These are phyloP conservation scores for Vaccinium vitisidaea DNA, from an alignment of 148 eudicot genomes.

Conservation along the genomic window DNA sequence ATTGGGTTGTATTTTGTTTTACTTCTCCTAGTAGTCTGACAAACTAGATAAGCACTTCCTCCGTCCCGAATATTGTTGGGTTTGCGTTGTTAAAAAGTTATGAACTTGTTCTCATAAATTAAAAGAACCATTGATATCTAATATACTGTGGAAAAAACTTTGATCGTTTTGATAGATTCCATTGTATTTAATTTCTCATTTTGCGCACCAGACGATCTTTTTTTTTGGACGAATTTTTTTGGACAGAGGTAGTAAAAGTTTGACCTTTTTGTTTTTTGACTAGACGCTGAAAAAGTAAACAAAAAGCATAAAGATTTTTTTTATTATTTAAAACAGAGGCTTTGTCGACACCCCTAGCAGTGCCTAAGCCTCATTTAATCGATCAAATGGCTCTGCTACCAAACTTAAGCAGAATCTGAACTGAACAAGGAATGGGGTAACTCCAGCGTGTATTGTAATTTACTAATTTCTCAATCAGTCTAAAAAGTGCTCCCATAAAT, in stretches of 20 bases:
- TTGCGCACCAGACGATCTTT: background rate
- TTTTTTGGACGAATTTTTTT: background rate
- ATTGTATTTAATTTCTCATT: background rate
- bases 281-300: background rate
- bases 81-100: background rate
- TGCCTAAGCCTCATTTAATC: background rate
- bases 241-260: too few relatives aligned
- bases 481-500: background rate
- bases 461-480: background rate
- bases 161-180: background rate
- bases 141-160: background rate
- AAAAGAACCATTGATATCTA: background rate
- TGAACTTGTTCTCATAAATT: background rate
- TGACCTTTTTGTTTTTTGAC: too few relatives aligned
- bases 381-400: background rate
- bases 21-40: background rate
- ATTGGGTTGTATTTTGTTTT: background rate
- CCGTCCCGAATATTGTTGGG: background rate
- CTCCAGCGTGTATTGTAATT: background rate
- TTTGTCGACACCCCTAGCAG: background rate
- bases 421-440: background rate
- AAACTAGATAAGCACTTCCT: background rate
- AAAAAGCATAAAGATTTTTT: too few relatives aligned
- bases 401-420: background rate
- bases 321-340: background rate